These are phyloP conservation scores for Escallonia herrerae DNA, from an alignment of 129 eudicot species.

Conservation along the genomic window DNA sequence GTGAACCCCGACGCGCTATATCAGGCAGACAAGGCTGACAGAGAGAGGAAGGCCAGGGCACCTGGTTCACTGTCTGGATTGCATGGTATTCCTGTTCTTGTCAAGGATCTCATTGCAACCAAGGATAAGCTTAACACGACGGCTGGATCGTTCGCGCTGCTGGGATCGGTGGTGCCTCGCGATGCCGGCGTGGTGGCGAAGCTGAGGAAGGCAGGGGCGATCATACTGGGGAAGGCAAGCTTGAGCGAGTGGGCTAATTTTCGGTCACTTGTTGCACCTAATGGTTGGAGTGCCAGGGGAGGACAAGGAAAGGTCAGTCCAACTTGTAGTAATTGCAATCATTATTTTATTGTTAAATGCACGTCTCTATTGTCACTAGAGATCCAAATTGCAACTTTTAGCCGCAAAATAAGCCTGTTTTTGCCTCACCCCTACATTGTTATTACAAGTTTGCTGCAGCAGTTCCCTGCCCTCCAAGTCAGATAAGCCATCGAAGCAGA, in stretches of 20 bases:
- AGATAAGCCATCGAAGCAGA: too few species aligned
- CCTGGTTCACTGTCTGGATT: conserved; percentile 22
- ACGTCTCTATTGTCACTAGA: too few species aligned
- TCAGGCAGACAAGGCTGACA: conserved; percentile 50
- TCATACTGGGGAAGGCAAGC: conserved; percentile 71
- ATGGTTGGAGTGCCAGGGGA: conserved; percentile 57
- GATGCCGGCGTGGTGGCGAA: conserved; percentile 57
- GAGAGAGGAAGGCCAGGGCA: conserved; percentile 23
- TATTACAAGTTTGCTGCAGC: too few species aligned
- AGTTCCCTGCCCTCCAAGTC: too few species aligned
- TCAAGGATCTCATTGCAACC: conserved; percentile 56
- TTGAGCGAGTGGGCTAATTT: conserved; percentile 62
- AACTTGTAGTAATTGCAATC: too few species aligned
- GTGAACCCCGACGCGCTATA: conserved; percentile 61
- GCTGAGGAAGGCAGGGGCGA: conserved; percentile 59
- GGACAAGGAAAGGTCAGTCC: conserved; percentile 57
- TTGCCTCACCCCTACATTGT: too few species aligned
- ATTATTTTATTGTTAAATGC: too few species aligned
- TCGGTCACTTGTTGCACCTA: conserved; percentile 43
- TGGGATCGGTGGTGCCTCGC: conserved; percentile 50
- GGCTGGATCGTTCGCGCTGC: conserved; percentile 53
- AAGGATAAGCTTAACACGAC: conserved; percentile 67
- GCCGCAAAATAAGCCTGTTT: not conserved
- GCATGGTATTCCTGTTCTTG: conserved; percentile 51
- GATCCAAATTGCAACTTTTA: too few species aligned